Percentiles rank a stretch among this genome's conserved stretches.
Evolutionary conservation across 2,329 filamentous ascomycete genomes (phyloP).

Genomic region (Sphaerulina populicola): DNA sequence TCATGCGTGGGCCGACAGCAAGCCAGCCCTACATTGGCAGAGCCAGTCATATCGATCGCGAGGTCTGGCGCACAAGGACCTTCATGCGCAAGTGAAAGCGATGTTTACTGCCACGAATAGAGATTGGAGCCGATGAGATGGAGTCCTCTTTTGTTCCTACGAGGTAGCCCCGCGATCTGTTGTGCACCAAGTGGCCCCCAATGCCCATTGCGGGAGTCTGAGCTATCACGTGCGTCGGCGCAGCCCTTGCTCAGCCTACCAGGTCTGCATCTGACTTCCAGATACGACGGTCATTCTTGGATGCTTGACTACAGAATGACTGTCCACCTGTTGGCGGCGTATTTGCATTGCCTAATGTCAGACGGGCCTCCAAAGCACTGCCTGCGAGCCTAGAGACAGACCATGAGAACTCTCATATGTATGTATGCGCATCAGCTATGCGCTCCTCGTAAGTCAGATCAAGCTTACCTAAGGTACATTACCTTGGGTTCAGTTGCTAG

Average conservation of each 20-base stretch:
- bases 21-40: slow-evolving; percentile 41
- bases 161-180: background rate
- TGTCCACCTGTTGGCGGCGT: background rate
- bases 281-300: no score
- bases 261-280: background rate
- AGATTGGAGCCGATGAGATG: slow-evolving; percentile 25
- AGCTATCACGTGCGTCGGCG: background rate
- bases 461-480: background rate
- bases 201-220: background rate
- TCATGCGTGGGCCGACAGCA: slow-evolving; percentile 40
- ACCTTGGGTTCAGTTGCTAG: background rate
- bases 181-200: background rate
- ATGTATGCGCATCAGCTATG: background rate
- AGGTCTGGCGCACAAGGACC: slow-evolving; percentile 20
- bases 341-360: background rate
- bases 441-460: background rate
- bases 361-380: background rate
- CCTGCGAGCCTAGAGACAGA: background rate
- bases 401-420: background rate
- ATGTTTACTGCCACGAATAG: slow-evolving; percentile 31
- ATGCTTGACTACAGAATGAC: no score
- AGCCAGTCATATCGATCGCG: slow-evolving; percentile 20
- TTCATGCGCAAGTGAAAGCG: slow-evolving; percentile 25
- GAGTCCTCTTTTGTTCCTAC: background rate
- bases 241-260: background rate